A percentile compares a stretch with the other conserved stretches of the same genome.
Conservation (phyloP, 73 alveolate species). For the Urostyla sp. region DNA sequence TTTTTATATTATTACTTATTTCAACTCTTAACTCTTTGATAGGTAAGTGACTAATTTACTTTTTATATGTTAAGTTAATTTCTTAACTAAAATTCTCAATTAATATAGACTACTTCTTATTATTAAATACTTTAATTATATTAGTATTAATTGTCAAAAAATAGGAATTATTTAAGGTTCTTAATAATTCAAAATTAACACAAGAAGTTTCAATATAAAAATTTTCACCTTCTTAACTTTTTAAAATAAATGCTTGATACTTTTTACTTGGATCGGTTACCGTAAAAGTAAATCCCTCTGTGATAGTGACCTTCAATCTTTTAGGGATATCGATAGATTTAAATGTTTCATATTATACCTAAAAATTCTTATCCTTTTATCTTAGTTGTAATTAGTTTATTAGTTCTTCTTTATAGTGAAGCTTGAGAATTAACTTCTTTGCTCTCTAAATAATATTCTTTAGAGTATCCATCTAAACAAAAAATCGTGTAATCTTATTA, state of each 20-base stretch:
- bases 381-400: slow-evolving; percentile 7
- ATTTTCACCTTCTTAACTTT: neutral
- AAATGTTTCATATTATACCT: slow-evolving; percentile 40
- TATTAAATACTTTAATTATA: slow-evolving; percentile 6
- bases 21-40: slow-evolving; percentile 3
- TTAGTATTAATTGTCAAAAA: neutral
- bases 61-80: slow-evolving; percentile 30
- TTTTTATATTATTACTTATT: slow-evolving; percentile 5
- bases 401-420: slow-evolving; percentile 60
- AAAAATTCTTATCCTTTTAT: neutral
- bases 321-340: slow-evolving; percentile 59
- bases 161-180: slow-evolving; percentile 43
- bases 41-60: neutral
- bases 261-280: neutral
- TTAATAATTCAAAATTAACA: slow-evolving; percentile 21
- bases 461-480: slow-evolving; percentile 60
- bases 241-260: slow-evolving; percentile 15
- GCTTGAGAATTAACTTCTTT: slow-evolving; percentile 50
- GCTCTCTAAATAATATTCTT: slow-evolving; percentile 43
- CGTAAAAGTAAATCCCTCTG: slow-evolving; percentile 38
- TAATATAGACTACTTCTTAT: neutral
- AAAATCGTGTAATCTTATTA: slow-evolving; percentile 19
- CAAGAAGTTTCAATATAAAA: neutral
- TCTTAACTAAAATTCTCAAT: slow-evolving; percentile 5
- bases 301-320: slow-evolving; percentile 16